Evolutionary conservation across 192 early-diverging fungal species (phyloP).

Genomic region (Gamsiella multidivaricata): DNA sequence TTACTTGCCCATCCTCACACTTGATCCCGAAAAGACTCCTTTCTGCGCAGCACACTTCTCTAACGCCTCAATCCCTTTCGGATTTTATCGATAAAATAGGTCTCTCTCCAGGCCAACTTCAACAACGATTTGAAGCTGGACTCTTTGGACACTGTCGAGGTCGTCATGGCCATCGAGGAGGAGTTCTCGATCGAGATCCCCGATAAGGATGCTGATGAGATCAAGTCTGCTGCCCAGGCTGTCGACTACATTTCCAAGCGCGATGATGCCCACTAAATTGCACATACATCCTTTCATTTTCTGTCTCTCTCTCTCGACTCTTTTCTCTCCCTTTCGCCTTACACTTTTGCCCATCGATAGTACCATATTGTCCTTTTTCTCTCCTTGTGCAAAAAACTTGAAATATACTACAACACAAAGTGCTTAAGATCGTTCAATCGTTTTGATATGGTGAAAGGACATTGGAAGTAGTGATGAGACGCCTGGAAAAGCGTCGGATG

Average conservation of each 20-base stretch:
- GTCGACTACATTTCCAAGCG: slow-evolving; percentile 83
- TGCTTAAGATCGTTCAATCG: no score
- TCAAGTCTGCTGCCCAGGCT: slow-evolving; percentile 89
- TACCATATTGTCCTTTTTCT: neutral
- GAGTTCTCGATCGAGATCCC: slow-evolving; percentile 99
- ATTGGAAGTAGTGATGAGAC: no score
- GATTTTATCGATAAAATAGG: slow-evolving; percentile 59
- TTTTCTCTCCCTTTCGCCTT: neutral
- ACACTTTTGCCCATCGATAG: neutral
- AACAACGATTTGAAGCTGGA: slow-evolving; percentile 95
- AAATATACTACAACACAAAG: no score
- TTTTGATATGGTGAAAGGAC: no score
- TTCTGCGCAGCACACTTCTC: neutral
- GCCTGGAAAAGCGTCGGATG: no score
- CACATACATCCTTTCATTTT: neutral
- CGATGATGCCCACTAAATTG: slow-evolving; percentile 78
- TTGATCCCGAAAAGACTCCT: no score
- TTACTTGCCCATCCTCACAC: neutral
- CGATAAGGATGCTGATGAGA: slow-evolving; percentile 97
- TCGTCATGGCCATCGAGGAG: slow-evolving; percentile 99
- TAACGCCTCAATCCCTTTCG: no score
- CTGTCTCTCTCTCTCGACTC: neutral
- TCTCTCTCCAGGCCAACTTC: slow-evolving; percentile 87
- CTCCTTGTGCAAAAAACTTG: slow-evolving; percentile 11
- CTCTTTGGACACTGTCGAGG: slow-evolving; percentile 96